Evolutionary conservation across 148 eudicot genomes (phyloP), one percentile per base, ranked within the genome.

Genomic region (Nepenthes mirabilis): DNA sequence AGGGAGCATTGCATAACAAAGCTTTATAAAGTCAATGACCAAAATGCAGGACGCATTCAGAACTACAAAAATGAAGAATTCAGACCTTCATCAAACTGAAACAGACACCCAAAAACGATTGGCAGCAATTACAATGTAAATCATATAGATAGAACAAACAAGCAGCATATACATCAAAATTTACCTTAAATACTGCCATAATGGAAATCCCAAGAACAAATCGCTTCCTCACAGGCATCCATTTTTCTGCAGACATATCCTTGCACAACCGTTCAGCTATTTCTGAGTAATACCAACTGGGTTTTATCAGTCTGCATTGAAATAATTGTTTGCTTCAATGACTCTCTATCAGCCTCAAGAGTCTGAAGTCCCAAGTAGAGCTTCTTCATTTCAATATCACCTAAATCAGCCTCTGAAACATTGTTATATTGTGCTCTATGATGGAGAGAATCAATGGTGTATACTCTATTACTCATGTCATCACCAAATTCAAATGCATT

Each of bases 281-380:
- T 79, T 91, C 98, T 79, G 65, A 91, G 76, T 69, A 91, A 74
- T 11, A 88, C 82, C 68, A 83, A 52, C 52, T 88, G 98, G 55
- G 96, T 90, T 77, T 91, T 91, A 75, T 91, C 96, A 10, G 94
- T 88, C 48, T 94, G 79, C 83, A 91, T 83, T 69, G 88, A 82
- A 66, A 83, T 75, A 60, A 91, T 65, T 8, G 90, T 79, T 68
- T 82, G 96, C 70, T 88, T 83, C 94, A 91, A 80, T 2, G 95
- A 83, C 60, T 91, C 96, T 68, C 94, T 83, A 66, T 91, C 98
- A 60, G 88, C 98, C 72, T 91, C 98, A 36, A 91, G 93, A 40
- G 88, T 87, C 59, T 88, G 96, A 74, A 91, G 85, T 70, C 96
- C 77, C 62, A 70, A 52, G 65, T 80, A 86, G 49, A 61, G 72